Percentiles rank a stretch among this genome's conserved stretches.
Evolutionary conservation across 23 red algal genomes (phyloP).

Genomic region (Gracilaria caudata): DNA sequence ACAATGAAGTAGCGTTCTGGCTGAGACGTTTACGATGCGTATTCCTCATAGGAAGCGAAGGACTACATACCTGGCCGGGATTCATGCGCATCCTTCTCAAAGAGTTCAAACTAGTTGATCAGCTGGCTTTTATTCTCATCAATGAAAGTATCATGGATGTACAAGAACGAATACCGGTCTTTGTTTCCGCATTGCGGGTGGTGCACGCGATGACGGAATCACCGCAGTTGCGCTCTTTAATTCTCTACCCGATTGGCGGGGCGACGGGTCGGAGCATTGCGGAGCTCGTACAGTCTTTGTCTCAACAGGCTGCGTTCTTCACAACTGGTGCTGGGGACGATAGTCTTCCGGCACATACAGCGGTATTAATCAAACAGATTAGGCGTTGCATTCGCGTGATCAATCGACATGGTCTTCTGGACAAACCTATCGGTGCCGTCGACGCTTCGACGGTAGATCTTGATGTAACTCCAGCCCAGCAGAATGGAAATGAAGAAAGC

Average conservation of each 20-base stretch:
- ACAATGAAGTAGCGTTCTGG: conserved; percentile 59
- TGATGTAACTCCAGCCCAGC: not conserved
- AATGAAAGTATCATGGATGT: conserved; percentile 78
- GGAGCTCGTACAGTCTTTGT: conserved; percentile 55
- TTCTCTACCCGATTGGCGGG: conserved; percentile 36
- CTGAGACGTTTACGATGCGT: conserved; percentile 60
- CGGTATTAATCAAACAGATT: conserved; percentile 58
- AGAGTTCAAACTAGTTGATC: conserved; percentile 16
- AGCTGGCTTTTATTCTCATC: conserved; percentile 46
- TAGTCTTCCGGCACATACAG: conserved; percentile 41
- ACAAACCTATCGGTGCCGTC: not conserved
- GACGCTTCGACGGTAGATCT: conserved; percentile 25
- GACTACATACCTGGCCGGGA: conserved; percentile 49
- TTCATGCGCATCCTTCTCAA: conserved; percentile 69
- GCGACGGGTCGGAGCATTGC: conserved; percentile 52
- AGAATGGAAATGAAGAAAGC: not conserved
- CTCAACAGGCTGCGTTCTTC: conserved; percentile 65
- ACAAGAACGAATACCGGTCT: conserved; percentile 55
- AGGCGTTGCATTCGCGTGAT: conserved; percentile 62
- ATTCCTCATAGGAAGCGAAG: conserved; percentile 29
- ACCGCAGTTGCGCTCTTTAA: conserved; percentile 37
- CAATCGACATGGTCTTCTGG: conserved; percentile 54
- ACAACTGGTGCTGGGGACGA: conserved; percentile 42
- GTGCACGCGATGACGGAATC: conserved; percentile 54
- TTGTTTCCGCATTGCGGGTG: conserved; percentile 57